phyloP scores from a whole-genome alignment of 2,329 filamentous ascomycete genomes.

The Diaporthe sp. region DNA sequence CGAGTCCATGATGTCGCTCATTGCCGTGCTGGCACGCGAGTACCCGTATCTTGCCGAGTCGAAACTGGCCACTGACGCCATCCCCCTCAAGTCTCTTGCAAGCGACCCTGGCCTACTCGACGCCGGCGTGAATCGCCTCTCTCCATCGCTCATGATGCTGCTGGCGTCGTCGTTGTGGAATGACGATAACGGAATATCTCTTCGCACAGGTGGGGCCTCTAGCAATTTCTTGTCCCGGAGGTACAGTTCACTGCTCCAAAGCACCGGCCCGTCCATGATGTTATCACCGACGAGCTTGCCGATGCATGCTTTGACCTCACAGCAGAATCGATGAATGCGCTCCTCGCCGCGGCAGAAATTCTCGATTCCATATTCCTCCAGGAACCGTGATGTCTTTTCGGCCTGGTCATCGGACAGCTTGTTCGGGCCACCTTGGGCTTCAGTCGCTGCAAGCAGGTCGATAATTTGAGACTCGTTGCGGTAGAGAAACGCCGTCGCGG shows the following conservation, averaged over 20 bases:
- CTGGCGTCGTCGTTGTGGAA: constrained; percentile 66
- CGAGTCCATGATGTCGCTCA: constrained; percentile 77
- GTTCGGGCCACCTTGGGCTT: constrained; percentile 90
- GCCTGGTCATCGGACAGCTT: constrained; percentile 97
- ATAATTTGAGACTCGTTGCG: constrained; percentile 88
- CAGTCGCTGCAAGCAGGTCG: constrained; percentile 85
- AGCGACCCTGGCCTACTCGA: constrained; percentile 63
- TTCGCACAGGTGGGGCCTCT: constrained; percentile 57
- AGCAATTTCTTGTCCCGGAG: constrained; percentile 79
- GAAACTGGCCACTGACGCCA: constrained; percentile 78
- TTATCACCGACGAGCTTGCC: constrained; percentile 88
- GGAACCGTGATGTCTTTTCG: constrained; percentile 85
- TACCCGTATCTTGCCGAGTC: constrained; percentile 76
- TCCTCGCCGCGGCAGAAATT: constrained; percentile 97
- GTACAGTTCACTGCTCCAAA: constrained; percentile 94
- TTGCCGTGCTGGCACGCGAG: constrained; percentile 67
- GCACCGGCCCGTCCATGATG: constrained; percentile 84
- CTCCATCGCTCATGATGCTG: constrained; percentile 69
- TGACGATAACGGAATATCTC: constrained; percentile 62
- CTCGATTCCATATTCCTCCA: constrained; percentile 84
- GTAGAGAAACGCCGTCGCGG: constrained; percentile 76
- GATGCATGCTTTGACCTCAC: constrained; percentile 89
- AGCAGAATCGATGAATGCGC: constrained; percentile 91
- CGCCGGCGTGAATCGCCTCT: constrained; percentile 60
- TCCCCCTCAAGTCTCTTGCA: constrained; percentile 68